Base-by-base conservation (phyloP, 2,329 filamentous ascomycete genomes). In the Neofusicoccum parvum region DNA sequence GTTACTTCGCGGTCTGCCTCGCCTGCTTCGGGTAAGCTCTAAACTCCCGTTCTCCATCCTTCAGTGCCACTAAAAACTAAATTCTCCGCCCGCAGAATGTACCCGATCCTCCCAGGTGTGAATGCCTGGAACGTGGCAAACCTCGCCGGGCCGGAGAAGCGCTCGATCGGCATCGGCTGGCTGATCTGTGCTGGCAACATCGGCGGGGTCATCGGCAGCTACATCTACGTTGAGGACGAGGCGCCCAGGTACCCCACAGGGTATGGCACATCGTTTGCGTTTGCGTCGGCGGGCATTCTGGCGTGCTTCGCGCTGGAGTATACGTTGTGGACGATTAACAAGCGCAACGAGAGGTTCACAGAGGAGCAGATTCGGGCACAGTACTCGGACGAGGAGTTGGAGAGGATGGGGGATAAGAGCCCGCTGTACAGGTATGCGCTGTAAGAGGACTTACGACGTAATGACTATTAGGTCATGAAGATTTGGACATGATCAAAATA, bases 1-100 rank as follows among this genome's bases (percentile, higher is more conserved):
- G 79, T 58, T 82, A 81, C 67, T 81, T 82, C 56, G 80, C 76
- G 0, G 77, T 83, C 36, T 80, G 78, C 45, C 69, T 84, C 4
- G 78, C 81, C 0, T 81, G 75, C 36, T 73, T 79, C 10, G 78
- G 80, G 54, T 59, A 48, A 34, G 54, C 11, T 9, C 15, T 39
- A 11, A 6, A 39, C 11, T 39, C 11, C 11, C 37, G 10, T 15
- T 39, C 37, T 10, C 11, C 37, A 12, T 39, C 14, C 37, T 11
- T 10, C 10, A 15, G 37, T 48, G 45, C 45, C n/a, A 14, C 10
- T 11, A 3, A n/a, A 17, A 48, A 12, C 11, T 10, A 3, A 3
- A 10, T 48, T n/a, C 45, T 15, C 37, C 11, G 37, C 37, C 14
- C 37, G 64, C n/a, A 70, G 70, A 20, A 73, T 76, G 62, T 76